Percentiles rank a stretch among this genome's conserved stretches.
Conservation (phyloP, 2,329 filamentous ascomycete genomes). For the Penicillium occitanis region DNA sequence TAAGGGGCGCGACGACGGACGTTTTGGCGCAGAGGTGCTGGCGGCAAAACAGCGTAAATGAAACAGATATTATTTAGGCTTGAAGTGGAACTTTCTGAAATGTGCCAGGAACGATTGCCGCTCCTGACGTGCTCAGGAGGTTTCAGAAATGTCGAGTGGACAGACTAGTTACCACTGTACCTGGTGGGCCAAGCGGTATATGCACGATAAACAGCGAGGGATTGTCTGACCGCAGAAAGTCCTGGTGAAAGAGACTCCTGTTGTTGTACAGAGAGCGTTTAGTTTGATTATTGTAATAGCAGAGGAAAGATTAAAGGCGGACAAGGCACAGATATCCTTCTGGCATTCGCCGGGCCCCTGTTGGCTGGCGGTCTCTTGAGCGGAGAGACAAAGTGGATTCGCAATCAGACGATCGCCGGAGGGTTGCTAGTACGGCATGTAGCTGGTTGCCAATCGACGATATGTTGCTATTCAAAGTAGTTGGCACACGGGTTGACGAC, state of each 20-base stretch:
- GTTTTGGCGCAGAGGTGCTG: conserved; percentile 5
- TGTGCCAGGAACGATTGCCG: conserved; percentile 10
- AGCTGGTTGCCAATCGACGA: conserved; percentile 9
- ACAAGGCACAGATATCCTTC: background rate
- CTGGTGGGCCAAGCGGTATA: background rate
- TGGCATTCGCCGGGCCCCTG: conserved; percentile 8
- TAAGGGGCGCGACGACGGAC: conserved; percentile 11
- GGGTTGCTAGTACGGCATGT: conserved; percentile 20
- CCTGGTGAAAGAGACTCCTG: background rate
- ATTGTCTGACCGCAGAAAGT: background rate
- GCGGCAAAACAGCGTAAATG: conserved; percentile 14
- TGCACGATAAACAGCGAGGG: background rate
- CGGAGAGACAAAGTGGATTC: conserved; percentile 19
- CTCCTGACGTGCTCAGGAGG: conserved; percentile 17
- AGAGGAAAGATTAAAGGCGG: background rate
- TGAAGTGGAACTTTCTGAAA: conserved; percentile 17
- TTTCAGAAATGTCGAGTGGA: conserved; percentile 14
- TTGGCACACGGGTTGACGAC: background rate
- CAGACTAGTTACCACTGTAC: conserved; percentile 3
- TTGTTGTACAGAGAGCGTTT: background rate
- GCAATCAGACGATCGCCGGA: conserved; percentile 17
- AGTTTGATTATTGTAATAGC: background rate
- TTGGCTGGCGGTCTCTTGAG: conserved; percentile 4
- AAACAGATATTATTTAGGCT: conserved; percentile 10
- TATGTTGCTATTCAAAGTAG: background rate